A percentile compares a stretch with the other conserved stretches of the same genome.
Evolutionary conservation across 371 early-diverging fungal genomes (phyloP).

Genomic region (Apophysomyces trapeziformis): DNA sequence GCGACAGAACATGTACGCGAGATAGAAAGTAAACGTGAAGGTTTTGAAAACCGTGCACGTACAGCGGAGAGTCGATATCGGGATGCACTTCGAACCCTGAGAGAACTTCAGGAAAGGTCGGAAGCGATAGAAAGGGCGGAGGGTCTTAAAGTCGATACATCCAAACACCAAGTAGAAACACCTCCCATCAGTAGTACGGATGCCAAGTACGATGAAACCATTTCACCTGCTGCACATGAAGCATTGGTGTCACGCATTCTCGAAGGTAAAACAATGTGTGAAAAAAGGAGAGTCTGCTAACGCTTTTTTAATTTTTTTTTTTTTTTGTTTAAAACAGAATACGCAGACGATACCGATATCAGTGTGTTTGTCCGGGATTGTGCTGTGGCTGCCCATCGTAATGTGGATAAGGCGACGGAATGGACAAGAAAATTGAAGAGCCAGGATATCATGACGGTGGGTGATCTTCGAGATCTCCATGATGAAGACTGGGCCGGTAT

Average conservation of each 20-base stretch:
- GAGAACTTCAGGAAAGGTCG: slow-evolving; percentile 31
- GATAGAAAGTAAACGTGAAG: slow-evolving; percentile 41
- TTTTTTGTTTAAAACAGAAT: slow-evolving; percentile 38
- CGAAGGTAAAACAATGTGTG: slow-evolving; percentile 21
- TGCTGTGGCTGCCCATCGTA: slow-evolving; percentile 69
- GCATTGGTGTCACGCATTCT: slow-evolving; percentile 27
- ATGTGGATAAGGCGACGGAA: slow-evolving; percentile 76
- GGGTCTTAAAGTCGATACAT: slow-evolving; percentile 14
- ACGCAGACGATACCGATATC: slow-evolving; percentile 67
- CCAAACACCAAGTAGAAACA: slow-evolving; percentile 8
- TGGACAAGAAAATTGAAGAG: slow-evolving; percentile 74
- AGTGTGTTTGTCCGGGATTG: slow-evolving; percentile 75
- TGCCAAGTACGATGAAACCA: slow-evolving; percentile 10
- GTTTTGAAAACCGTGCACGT: slow-evolving; percentile 41
- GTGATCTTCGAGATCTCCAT: slow-evolving; percentile 77
- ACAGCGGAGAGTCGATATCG: slow-evolving; percentile 41
- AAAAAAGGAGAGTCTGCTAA: background rate
- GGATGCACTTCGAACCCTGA: slow-evolving; percentile 34
- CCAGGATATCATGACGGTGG: slow-evolving; percentile 86
- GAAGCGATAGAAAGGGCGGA: background rate
- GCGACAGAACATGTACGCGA: slow-evolving; percentile 38
- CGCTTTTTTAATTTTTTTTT: too few species aligned
- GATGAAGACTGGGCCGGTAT: slow-evolving; percentile 82
- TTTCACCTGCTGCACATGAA: slow-evolving; percentile 19
- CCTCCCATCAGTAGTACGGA: slow-evolving; percentile 5